These are phyloP conservation scores for Colletotrichum sp. DNA, from an alignment of 2,329 filamentous ascomycete genomes.

Conservation along the genomic window DNA sequence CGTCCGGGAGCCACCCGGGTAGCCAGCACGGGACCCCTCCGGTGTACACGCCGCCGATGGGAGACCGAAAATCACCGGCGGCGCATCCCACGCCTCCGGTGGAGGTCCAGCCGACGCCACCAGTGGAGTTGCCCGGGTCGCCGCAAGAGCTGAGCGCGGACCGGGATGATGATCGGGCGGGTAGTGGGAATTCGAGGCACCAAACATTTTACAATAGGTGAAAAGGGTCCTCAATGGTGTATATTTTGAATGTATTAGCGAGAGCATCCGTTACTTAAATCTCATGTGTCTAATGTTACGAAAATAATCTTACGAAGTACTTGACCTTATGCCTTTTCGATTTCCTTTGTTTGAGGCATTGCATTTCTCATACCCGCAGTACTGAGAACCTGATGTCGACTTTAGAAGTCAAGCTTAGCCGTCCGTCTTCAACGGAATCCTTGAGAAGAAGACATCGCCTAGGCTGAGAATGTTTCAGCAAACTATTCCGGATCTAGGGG, in stretches of 20 bases:
- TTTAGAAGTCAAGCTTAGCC: too few species aligned
- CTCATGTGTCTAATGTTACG: not conserved
- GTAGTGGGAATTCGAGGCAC: not conserved
- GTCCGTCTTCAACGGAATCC: too few species aligned
- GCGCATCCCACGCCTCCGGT: not conserved
- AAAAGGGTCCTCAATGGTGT: not conserved
- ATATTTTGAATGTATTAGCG: not conserved
- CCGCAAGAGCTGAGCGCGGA: constrained; percentile 19
- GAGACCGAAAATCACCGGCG: not conserved
- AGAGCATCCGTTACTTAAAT: not conserved
- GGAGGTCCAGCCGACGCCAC: not conserved
- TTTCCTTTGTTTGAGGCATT: not conserved
- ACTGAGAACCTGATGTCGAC: too few species aligned
- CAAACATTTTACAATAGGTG: constrained; percentile 19
- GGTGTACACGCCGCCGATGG: constrained; percentile 13
- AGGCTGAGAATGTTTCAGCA: not conserved
- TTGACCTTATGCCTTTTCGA: not conserved
- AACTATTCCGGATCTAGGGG: not conserved
- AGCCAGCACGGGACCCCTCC: not conserved
- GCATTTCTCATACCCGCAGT: too few species aligned
- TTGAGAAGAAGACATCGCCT: too few species aligned
- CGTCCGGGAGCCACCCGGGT: constrained; percentile 1
- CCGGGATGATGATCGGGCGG: not conserved
- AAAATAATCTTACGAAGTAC: not conserved
- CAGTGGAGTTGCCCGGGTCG: not conserved